These are phyloP conservation scores for Rhizoclosmatium sp. DNA, from an alignment of 192 early-diverging fungal genomes.

Conservation along the genomic window DNA sequence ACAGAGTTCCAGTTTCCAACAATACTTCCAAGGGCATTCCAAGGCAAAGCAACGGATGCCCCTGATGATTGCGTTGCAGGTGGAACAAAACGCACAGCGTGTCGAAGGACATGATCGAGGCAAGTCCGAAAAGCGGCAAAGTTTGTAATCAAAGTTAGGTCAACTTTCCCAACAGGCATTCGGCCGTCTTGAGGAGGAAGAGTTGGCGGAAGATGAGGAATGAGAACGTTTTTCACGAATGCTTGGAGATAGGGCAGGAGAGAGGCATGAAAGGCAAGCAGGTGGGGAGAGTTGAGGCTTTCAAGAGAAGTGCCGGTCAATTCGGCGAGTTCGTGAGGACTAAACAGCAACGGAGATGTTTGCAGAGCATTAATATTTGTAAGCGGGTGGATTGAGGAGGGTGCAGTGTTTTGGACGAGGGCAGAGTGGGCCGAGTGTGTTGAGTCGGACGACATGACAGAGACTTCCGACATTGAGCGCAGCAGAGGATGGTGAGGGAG, in stretches of 20 bases:
- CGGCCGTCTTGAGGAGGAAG: neutral
- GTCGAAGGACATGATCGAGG: conserved; percentile 8
- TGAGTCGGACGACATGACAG: neutral
- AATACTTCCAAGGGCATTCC: neutral
- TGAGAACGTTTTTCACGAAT: neutral
- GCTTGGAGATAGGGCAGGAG: conserved; percentile 2
- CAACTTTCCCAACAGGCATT: neutral
- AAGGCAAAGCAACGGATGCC: neutral
- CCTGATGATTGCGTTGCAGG: neutral
- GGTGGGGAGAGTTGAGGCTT: neutral
- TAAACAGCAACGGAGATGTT: neutral
- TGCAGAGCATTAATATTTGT: conserved; percentile 6
- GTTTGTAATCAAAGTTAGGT: conserved; percentile 1
- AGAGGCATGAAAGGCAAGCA: neutral
- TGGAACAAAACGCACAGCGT: conserved; percentile 1
- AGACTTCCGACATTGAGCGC: conserved; percentile 21
- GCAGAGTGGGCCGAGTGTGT: neutral
- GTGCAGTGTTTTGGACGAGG: neutral
- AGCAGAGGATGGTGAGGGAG: neutral
- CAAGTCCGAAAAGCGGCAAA: conserved; percentile 2
- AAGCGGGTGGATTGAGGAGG: neutral
- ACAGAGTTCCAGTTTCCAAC: conserved; percentile 9
- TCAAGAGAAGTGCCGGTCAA: conserved; percentile 18
- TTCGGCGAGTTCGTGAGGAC: conserved; percentile 15
- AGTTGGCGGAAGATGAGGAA: neutral